Conservation (phyloP, 805 yeast genomes). For the Blastobotrys mokoenaii region DNA sequence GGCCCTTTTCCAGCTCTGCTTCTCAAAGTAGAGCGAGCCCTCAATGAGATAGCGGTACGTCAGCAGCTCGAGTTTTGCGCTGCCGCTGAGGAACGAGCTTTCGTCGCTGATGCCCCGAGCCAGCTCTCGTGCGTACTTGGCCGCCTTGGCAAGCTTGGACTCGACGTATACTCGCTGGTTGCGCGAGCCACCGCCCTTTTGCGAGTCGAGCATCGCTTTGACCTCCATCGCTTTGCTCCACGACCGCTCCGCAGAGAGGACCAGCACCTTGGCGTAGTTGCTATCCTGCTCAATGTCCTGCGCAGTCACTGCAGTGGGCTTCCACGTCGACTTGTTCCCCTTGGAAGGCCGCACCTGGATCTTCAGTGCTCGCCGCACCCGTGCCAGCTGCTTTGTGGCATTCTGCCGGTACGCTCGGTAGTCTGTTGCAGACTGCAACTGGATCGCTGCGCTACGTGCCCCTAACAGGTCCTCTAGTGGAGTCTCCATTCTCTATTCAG, state of each 20-base stretch:
- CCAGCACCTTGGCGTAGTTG: slow-evolving; percentile 48
- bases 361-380: slow-evolving; percentile 54
- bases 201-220: slow-evolving; percentile 45
- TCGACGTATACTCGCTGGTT: slow-evolving; percentile 43
- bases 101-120: slow-evolving; percentile 9
- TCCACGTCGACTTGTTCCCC: slow-evolving; percentile 27
- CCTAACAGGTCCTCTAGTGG: slow-evolving; percentile 30
- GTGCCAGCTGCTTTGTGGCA: slow-evolving; percentile 50
- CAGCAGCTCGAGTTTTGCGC: slow-evolving; percentile 18
- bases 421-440: slow-evolving; percentile 59
- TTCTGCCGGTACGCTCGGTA: slow-evolving; percentile 59
- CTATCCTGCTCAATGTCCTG: slow-evolving; percentile 45
- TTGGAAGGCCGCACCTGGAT: slow-evolving; percentile 62
- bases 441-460: slow-evolving; percentile 47
- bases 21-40: slow-evolving; percentile 44
- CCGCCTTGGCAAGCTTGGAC: slow-evolving; percentile 62
- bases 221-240: slow-evolving; percentile 60
- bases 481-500: neutral
- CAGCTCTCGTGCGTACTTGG: slow-evolving; percentile 37
- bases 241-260: slow-evolving; percentile 72
- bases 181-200: slow-evolving; percentile 31
- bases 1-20: slow-evolving; percentile 49
- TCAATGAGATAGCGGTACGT: slow-evolving; percentile 37
- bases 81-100: slow-evolving; percentile 12
- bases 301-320: slow-evolving; percentile 37